Evolutionary conservation across 2,329 filamentous ascomycete species (phyloP).

Genomic region (Ophiostoma piceae): DNA sequence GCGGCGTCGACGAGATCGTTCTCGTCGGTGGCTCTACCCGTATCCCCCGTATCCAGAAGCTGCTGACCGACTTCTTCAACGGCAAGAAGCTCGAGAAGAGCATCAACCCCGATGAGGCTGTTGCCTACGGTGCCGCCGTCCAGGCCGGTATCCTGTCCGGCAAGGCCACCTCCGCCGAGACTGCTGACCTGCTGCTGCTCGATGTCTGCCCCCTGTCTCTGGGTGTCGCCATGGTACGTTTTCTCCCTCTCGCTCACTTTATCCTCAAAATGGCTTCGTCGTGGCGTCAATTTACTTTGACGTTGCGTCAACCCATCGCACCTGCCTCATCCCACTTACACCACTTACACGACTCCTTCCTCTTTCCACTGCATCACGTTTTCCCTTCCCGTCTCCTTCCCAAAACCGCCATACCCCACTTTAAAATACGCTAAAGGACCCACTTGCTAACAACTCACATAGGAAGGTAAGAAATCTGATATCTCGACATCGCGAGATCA

Average conservation of each 20-base stretch:
- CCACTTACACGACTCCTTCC: neutral
- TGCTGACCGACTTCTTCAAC: conserved; percentile 97
- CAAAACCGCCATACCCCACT: neutral
- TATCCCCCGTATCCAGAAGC: conserved; percentile 99
- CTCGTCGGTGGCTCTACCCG: conserved; percentile 98
- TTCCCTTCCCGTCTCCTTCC: neutral
- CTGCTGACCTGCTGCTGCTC: conserved; percentile 86
- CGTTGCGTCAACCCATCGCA: neutral
- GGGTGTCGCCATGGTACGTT: conserved; percentile 59
- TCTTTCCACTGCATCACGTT: neutral
- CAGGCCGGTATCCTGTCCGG: conserved; percentile 98
- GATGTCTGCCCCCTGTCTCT: conserved; percentile 95
- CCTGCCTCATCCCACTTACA: neutral
- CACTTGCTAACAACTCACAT: neutral
- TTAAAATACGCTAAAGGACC: neutral
- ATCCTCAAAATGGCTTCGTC: no score
- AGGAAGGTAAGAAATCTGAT: conserved; percentile 8
- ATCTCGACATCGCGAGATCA: neutral
- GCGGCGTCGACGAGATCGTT: conserved; percentile 93
- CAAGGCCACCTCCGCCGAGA: conserved; percentile 84
- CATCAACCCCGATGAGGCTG: conserved; percentile 99
- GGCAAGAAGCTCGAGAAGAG: conserved; percentile 99
- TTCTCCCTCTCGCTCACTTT: no score
- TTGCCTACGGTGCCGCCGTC: conserved; percentile 96
- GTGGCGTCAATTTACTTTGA: neutral